phyloP scores from a whole-genome alignment of 257 asterid genomes.

The Nicotiana otophora region DNA sequence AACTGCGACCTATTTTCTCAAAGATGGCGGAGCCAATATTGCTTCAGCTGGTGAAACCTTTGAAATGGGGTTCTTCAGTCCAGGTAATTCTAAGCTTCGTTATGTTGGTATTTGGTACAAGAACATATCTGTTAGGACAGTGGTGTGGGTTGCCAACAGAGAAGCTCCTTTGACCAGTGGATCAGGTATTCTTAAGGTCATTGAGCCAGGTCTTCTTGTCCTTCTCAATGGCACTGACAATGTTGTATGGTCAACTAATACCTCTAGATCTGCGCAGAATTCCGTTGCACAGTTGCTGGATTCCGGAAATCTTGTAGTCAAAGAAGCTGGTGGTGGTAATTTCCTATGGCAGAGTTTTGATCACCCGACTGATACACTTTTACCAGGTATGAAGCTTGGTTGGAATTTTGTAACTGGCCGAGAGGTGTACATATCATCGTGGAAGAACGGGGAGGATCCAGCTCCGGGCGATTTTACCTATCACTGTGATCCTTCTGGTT shows the following conservation, averaged over 20 bases:
- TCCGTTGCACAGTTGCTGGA: constrained; percentile 15
- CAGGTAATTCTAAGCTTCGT: constrained; percentile 13
- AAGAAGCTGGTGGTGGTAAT: constrained; percentile 5
- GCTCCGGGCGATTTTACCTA: constrained; percentile 25
- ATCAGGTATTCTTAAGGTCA: constrained; percentile 16
- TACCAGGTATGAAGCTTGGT: constrained; percentile 18
- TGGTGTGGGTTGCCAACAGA: constrained; percentile 19
- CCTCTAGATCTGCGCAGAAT: not conserved
- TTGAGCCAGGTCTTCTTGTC: constrained; percentile 9
- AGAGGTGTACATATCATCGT: constrained; percentile 24
- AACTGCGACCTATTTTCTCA: constrained; percentile 7
- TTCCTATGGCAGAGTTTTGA: not conserved
- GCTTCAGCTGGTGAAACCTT: constrained; percentile 15
- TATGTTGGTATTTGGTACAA: constrained; percentile 20
- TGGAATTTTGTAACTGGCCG: not conserved
- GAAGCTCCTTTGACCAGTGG: constrained; percentile 8
- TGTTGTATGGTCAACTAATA: constrained; percentile 22
- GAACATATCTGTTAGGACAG: not conserved
- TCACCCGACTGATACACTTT: constrained; percentile 15
- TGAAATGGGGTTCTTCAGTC: constrained; percentile 29
- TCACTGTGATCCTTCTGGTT: constrained; percentile 18
- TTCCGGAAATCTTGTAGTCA: constrained; percentile 33
- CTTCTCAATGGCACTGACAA: constrained; percentile 10
- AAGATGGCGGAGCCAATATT: constrained; percentile 12
- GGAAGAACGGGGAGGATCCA: constrained; percentile 37